Evolutionary conservation across 352 stramenopile genomes (phyloP), one percentile per base, ranked within the genome.

Genomic region (Pythium chondricola): DNA sequence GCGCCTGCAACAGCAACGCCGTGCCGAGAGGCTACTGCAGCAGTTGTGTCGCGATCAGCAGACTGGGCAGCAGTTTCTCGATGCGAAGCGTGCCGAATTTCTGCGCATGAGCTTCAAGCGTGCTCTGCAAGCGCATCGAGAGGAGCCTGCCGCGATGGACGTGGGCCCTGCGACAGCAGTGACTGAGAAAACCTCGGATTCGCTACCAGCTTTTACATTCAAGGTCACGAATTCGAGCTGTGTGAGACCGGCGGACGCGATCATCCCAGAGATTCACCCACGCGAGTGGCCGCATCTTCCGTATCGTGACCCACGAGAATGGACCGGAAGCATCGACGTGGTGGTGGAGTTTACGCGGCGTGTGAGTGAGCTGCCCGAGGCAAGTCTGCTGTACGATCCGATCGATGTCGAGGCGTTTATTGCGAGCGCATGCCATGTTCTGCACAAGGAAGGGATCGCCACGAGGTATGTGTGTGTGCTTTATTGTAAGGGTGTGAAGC

Each of bases 251-350:
- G 49, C 83, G 6, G 71, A 84, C 38, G 74, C 69, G 7, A 65
- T 61, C 1, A 54, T 77, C 2, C 66, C 75, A 13, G 55, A 47
- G 2, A 48, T 88, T 21, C 52, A 74, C 21, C 78, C 78, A 25
- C 56, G 75, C 17, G 79, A 86, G 27, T 90, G 78, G 78, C 78
- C 75, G 11, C 75, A 90, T 52, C 40, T 90, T 11, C 75, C 78
- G 17, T 75, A 65, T 44, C 63, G 73, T 45, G 61, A 76, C 29
- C 71, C 75, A 9, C 39, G 63, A 4, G 53, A 77, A 51, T 90
- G 78, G 78, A 56, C 58, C 26, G 47, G 67, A 4, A 63, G 74
- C 36, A 26, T 63, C 2, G 50, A 65, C 26, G 58, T 51, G 24
- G 67, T 63, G 4, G 50, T 86, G 35, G 59, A 65, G 10, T 90